Evolutionary conservation across 139 green algal species (phyloP).

Genomic region (Tetraselmis chui): DNA sequence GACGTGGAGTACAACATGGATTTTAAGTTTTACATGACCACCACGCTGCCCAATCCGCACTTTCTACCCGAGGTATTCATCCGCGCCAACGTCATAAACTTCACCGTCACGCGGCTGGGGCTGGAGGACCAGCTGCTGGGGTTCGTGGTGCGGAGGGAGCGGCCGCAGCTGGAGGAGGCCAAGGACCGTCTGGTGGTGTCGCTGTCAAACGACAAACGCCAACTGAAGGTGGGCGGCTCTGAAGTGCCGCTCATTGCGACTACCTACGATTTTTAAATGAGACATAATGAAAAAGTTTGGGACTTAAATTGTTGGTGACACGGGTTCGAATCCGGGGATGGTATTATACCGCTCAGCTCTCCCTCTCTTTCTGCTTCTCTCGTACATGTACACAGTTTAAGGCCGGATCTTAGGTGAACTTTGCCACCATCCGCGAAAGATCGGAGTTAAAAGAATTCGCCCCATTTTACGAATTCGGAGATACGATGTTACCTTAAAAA

Average conservation of each 20-base stretch:
- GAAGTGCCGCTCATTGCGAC: neutral
- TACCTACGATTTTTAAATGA: neutral
- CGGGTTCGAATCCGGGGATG: too few species aligned
- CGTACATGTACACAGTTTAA: too few species aligned
- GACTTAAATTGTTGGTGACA: too few species aligned
- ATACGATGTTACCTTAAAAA: too few species aligned
- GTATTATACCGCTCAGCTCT: too few species aligned
- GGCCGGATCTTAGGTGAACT: too few species aligned
- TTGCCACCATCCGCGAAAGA: too few species aligned
- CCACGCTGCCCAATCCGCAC: conserved; percentile 72
- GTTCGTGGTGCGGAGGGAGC: conserved; percentile 68
- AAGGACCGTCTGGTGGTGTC: conserved; percentile 69
- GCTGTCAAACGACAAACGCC: conserved; percentile 72
- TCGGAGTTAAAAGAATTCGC: too few species aligned
- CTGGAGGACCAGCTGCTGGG: conserved; percentile 83
- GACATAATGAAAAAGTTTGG: too few species aligned
- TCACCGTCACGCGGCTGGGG: conserved; percentile 60
- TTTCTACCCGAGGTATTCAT: conserved; percentile 79
- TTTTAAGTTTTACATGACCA: conserved; percentile 75
- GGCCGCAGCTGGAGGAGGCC: conserved; percentile 53
- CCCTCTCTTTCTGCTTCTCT: too few species aligned
- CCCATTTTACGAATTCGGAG: too few species aligned
- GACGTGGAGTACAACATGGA: conserved; percentile 71
- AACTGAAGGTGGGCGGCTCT: conserved; percentile 49
- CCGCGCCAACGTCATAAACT: conserved; percentile 80